Conservation (phyloP, 2,329 filamentous ascomycete species). For the Epicoccum sorghinum region DNA sequence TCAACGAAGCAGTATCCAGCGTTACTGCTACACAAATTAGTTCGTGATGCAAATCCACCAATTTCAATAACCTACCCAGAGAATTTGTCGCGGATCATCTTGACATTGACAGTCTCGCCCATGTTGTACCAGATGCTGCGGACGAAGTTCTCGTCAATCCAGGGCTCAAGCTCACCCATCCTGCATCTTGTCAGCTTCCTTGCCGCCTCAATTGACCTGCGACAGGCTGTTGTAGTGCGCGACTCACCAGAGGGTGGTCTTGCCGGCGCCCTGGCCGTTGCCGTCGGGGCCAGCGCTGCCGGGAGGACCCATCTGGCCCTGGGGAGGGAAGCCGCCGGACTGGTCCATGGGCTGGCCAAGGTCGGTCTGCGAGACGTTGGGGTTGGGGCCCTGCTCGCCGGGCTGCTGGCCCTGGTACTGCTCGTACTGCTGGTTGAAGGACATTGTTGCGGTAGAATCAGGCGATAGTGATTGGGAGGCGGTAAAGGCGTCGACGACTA, state of each 20-base stretch:
- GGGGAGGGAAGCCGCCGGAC: conserved; percentile 57
- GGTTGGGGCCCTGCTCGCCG: conserved; percentile 56
- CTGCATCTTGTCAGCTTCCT: conserved; percentile 55
- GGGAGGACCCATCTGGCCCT: conserved; percentile 54
- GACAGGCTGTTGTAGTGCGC: conserved; percentile 3
- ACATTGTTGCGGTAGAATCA: conserved; percentile 58
- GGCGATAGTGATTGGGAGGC: conserved; percentile 23
- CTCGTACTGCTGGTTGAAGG: conserved; percentile 70
- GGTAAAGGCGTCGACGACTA: conserved; percentile 23
- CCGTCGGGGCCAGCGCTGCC: conserved; percentile 45
- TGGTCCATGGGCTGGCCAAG: conserved; percentile 65
- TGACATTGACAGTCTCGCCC: conserved; percentile 94
- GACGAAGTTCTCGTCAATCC: conserved; percentile 99
- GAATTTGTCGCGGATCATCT: conserved; percentile 99
- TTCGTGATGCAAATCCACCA: conserved; percentile 4
- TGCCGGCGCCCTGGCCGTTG: conserved; percentile 51
- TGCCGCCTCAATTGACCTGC: not conserved
- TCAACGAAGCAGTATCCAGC: conserved; percentile 99
- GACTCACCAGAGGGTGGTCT: conserved; percentile 61
- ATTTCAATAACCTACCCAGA: conserved; percentile 71
- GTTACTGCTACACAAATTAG: conserved; percentile 74
- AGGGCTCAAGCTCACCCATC: conserved; percentile 99
- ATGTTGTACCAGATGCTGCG: conserved; percentile 93
- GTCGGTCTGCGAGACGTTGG: conserved; percentile 51
- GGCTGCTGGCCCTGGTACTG: conserved; percentile 66